Conservation (phyloP, 106 monocot genomes). For the Dendrobium officinale region DNA sequence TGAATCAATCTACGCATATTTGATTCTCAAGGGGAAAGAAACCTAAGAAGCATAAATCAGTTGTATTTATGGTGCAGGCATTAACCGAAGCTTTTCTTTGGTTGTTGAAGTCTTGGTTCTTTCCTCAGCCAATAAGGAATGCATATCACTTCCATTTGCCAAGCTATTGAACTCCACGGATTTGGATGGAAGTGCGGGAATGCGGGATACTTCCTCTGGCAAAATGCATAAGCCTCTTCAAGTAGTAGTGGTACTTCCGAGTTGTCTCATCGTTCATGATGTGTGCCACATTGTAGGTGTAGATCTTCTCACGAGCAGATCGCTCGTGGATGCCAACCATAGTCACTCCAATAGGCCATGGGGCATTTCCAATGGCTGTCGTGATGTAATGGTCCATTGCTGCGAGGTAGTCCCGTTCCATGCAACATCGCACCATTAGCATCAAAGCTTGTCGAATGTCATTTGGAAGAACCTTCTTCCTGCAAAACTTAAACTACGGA, state of each 20-base stretch:
- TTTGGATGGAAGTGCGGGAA: constrained; percentile 73
- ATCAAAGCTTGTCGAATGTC: constrained; percentile 81
- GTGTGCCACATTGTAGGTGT: constrained; percentile 95
- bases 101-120: constrained; percentile 10
- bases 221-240: constrained; percentile 93
- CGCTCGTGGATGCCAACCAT: constrained; percentile 99
- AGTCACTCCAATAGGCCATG: constrained; percentile 99
- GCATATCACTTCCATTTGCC: constrained; percentile 89
- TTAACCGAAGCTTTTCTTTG: constrained; percentile 60
- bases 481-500: constrained; percentile 92
- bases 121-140: constrained; percentile 59
- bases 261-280: constrained; percentile 99
- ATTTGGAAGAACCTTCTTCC: constrained; percentile 96
- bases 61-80: constrained; percentile 29
- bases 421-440: constrained; percentile 80
- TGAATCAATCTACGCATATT: neutral
- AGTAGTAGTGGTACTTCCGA: constrained; percentile 83
- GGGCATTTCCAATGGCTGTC: constrained; percentile 90
- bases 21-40: neutral
- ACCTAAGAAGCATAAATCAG: neutral
- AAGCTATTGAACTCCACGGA: constrained; percentile 97
- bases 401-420: constrained; percentile 83
- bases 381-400: constrained; percentile 98
- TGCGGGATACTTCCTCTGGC: constrained; percentile 76
- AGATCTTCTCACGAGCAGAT: constrained; percentile 93